These are phyloP conservation scores for Leccinum incarnatum DNA, from an alignment of 768 basidiomycete species.

Conservation along the genomic window DNA sequence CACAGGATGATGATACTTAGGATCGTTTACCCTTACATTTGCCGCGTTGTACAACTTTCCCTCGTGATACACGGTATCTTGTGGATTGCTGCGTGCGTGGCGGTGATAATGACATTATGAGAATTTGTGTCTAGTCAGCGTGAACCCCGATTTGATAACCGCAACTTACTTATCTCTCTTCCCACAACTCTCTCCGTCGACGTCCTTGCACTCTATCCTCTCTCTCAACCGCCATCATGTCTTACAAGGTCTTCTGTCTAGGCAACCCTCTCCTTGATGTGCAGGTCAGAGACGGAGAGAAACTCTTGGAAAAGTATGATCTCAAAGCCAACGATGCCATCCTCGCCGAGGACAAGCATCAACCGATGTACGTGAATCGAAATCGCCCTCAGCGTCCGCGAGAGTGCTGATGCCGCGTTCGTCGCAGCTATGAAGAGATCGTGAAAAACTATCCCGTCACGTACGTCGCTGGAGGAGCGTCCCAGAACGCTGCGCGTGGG, in stretches of 20 bases:
- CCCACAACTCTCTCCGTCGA: slow-evolving; percentile 14
- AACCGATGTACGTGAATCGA: slow-evolving; percentile 56
- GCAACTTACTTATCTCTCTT: neutral
- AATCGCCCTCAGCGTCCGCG: neutral
- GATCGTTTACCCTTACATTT: neutral
- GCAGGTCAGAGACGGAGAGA: slow-evolving; percentile 85
- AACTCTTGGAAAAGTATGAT: slow-evolving; percentile 82
- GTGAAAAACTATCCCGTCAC: slow-evolving; percentile 70
- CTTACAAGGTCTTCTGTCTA: slow-evolving; percentile 78
- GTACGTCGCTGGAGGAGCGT: slow-evolving; percentile 96
- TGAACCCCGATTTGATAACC: slow-evolving; percentile 1
- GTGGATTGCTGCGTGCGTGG: neutral
- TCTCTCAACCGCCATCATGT: slow-evolving; percentile 42
- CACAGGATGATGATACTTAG: slow-evolving; percentile 5
- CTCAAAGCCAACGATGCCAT: slow-evolving; percentile 96
- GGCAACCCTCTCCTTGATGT: slow-evolving; percentile 97
- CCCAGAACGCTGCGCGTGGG: slow-evolving; percentile 94
- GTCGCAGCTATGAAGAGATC: slow-evolving; percentile 81
- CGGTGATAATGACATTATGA: neutral
- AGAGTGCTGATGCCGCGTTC: neutral
- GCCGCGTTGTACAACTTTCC: neutral
- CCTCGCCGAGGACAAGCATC: slow-evolving; percentile 86
- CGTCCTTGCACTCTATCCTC: slow-evolving; percentile 7
- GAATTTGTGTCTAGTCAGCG: neutral
- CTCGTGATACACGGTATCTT: neutral